Base-by-base conservation (phyloP, 2,329 filamentous ascomycete species). In the Orbilia javanica region DNA sequence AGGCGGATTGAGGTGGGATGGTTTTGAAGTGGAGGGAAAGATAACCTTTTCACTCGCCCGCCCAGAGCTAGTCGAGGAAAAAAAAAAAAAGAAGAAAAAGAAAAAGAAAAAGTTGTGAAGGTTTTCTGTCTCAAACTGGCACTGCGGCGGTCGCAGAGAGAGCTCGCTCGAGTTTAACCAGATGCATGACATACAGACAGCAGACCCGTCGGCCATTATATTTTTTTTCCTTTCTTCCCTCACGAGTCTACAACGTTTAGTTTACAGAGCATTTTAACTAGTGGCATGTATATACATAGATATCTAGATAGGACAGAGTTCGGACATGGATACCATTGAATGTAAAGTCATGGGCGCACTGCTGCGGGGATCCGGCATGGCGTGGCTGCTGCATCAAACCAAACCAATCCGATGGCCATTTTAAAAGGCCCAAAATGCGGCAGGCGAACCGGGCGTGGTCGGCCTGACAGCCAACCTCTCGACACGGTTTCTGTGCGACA, bases 121-220 rank as follows among this genome's bases (percentile, higher is more conserved):
- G 64, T 64, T 53, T 52, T 48, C 34, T 64, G 60, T 66, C 65
- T 71, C 57, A 71, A 62, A 70, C 29, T 13, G 0, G 22, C n/a
- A 39, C 36, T 39, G 22, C 22, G 46, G 13, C 67, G 6, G 36
- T 27, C 27, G 34, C 69, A 15, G 73, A 77, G 73, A 77, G 72
- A 77, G 73, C 73, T 77, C 73, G 73, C 50, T 53, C 62, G 48
- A 52, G 48, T 22, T 52, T 50, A 44, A 44, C 46, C 20, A 55
- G 1, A 66, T 50, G 46, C 46, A 27, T 27, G n/a, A n/a, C n/a
- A n/a, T 11, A 50, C 11, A 36, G 34, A 11, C 34, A 36, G 34
- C 34, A 36, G 8, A 36, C 34, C 34, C 34, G 34, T 36, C 13
- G n/a, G n/a, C 34, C 34, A 10, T 36, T 36, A n/a, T n/a, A n/a